Base-by-base conservation (phyloP, 2,329 filamentous ascomycete genomes). In the Colletotrichum kahawae region DNA sequence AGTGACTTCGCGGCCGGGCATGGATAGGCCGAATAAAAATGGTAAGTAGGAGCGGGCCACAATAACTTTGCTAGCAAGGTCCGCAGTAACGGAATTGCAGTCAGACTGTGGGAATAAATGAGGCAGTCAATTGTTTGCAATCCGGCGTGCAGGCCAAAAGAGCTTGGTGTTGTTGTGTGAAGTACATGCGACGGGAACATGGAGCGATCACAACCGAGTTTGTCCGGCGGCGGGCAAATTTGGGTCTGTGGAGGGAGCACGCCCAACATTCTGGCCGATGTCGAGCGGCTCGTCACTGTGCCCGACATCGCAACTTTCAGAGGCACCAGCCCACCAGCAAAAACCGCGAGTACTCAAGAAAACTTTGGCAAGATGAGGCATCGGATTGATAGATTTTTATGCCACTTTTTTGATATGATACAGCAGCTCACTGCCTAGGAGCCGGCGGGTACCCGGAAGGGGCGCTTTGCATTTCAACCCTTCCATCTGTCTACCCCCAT, bases 221-320 rank as follows among this genome's bases (percentile, higher is more conserved):
- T 75, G 73, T 73, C 73, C 73, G 73, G 73, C 34, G 64, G 69
- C 73, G 69, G 73, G 73, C 73, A 75, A 73, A 75, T 75, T 75
- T 75, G 69, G 72, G 72, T 71, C 60, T 36, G 67, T 68, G 68
- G 72, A 75, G 63, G 72, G 63, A 59, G 69, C 72, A 75, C 72
- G 69, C 69, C 63, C 69, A 68, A 67, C 72, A 59, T 36, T 72
- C 63, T 71, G 71, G 62, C 72, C 31, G 13, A 36, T 48, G 24
- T 75, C 54, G 24, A 65, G 29, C 14, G 54, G 31, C 33, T 36
- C 34, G 56, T 63, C 68, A 63, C 54, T 64, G 27, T 36, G 33
- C 69, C 73, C 69, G 73, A 38, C 48, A 68, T 75, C 73, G 73
- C 63, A 73, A 59, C 62, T 62, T 54, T 54, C 21, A 48, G 9